Evolutionary conservation across 2,329 filamentous ascomycete genomes (phyloP).

Genomic region (Capronia coronata): DNA sequence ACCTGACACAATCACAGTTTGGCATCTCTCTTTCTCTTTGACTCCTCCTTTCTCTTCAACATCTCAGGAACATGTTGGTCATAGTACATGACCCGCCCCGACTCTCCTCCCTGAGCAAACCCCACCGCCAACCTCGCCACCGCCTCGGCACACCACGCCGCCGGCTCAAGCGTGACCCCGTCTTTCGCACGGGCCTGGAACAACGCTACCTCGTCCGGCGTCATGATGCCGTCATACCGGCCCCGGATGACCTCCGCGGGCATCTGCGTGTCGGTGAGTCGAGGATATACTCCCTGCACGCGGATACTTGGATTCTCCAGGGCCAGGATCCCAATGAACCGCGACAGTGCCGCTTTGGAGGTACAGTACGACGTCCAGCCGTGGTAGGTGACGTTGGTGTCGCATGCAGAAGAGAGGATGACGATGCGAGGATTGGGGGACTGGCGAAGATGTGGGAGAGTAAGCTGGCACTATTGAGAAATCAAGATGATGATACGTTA

Average conservation of each 20-base stretch:
- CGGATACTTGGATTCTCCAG: background rate
- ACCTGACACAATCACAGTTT: no score
- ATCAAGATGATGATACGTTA: no score
- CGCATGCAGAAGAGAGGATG: slow-evolving; percentile 1
- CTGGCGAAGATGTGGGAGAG: background rate
- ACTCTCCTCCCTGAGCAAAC: no score
- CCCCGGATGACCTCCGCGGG: background rate
- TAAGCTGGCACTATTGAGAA: background rate
- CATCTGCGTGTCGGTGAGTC: background rate
- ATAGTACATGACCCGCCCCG: no score
- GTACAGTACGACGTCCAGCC: slow-evolving; percentile 5
- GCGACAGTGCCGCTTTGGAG: background rate
- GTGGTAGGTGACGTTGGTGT: background rate
- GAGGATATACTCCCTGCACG: background rate
- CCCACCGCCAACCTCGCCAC: background rate
- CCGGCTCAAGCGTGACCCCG: background rate
- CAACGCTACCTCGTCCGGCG: background rate
- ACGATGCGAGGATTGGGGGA: background rate
- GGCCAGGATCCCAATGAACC: background rate
- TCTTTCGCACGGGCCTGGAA: background rate
- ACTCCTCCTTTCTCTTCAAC: no score
- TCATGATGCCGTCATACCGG: slow-evolving; percentile 2
- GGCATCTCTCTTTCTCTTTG: no score
- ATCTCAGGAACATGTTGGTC: no score
- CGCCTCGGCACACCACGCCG: background rate